phyloP scores from a whole-genome alignment of 352 stramenopile species.

The Phytophthora tubulina region DNA sequence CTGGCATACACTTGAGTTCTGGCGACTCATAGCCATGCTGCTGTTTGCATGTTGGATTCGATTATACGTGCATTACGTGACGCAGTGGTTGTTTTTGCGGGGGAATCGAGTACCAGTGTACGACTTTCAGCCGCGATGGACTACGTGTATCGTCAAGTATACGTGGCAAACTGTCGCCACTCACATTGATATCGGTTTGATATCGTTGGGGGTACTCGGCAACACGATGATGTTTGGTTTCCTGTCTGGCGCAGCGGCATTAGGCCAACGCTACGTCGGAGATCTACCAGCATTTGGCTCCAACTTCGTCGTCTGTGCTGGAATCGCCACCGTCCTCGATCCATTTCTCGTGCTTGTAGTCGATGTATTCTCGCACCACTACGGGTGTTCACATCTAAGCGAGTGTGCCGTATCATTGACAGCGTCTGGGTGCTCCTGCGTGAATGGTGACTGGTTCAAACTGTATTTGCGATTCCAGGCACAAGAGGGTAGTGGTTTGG shows the following conservation, averaged over 20 bases:
- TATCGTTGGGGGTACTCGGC: conserved; percentile 64
- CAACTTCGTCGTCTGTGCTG: conserved; percentile 82
- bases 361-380: conserved; percentile 83
- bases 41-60: conserved; percentile 86
- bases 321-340: conserved; percentile 81
- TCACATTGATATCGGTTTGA: conserved; percentile 69
- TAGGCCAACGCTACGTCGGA: conserved; percentile 58
- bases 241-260: conserved; percentile 50
- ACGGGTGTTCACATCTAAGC: conserved; percentile 62
- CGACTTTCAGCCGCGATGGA: conserved; percentile 69
- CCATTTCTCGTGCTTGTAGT: conserved; percentile 84
- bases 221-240: conserved; percentile 65
- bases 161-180: conserved; percentile 72
- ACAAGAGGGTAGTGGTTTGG: conserved; percentile 79
- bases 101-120: conserved; percentile 80
- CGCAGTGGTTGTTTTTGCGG: conserved; percentile 87
- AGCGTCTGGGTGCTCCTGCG: conserved; percentile 60
- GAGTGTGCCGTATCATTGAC: conserved; percentile 57
- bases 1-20: conserved; percentile 81
- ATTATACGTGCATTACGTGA: conserved; percentile 91
- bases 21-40: conserved; percentile 66
- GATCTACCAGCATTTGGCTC: conserved; percentile 81
- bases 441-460: conserved; percentile 91
- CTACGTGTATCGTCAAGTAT: conserved; percentile 89
- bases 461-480: conserved; percentile 83